phyloP scores from a whole-genome alignment of 345 rosid species.

The Melastoma malabathricum region DNA sequence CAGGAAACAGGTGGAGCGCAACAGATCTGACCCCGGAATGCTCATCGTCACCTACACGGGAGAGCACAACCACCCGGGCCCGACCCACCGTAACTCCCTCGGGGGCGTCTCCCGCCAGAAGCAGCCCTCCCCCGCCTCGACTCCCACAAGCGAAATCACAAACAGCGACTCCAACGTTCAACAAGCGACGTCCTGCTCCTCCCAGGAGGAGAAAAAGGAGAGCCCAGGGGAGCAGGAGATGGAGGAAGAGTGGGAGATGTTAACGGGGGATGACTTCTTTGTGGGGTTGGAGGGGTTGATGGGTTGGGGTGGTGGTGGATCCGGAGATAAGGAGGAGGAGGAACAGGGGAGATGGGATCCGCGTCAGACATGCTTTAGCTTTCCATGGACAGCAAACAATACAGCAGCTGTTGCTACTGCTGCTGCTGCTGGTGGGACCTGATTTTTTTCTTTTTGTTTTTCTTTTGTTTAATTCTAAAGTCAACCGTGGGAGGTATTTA shows the following conservation, averaged over 20 bases:
- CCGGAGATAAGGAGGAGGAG: constrained; percentile 9
- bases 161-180: constrained; percentile 17
- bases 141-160: constrained; percentile 8
- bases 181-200: constrained; percentile 20
- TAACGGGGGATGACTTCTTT: constrained; percentile 66
- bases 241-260: constrained; percentile 39
- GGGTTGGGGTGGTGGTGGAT: constrained; percentile 19
- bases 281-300: constrained; percentile 57
- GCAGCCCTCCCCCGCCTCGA: constrained; percentile 7
- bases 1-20: constrained; percentile 93
- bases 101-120: constrained; percentile 90
- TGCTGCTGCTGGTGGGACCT: constrained; percentile 30
- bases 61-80: constrained; percentile 92
- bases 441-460: background rate
- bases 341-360: constrained; percentile 24
- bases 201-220: background rate
- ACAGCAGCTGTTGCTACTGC: constrained; percentile 30
- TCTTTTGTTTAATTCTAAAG: no score
- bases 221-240: constrained; percentile 21
- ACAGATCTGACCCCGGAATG: constrained; percentile 87
- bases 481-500: no score
- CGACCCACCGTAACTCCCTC: constrained; percentile 86
- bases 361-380: constrained; percentile 40
- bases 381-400: constrained; percentile 34
- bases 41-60: constrained; percentile 89